These are phyloP conservation scores for Lactarius akahatsu DNA, from an alignment of 768 basidiomycete species.

Conservation along the genomic window DNA sequence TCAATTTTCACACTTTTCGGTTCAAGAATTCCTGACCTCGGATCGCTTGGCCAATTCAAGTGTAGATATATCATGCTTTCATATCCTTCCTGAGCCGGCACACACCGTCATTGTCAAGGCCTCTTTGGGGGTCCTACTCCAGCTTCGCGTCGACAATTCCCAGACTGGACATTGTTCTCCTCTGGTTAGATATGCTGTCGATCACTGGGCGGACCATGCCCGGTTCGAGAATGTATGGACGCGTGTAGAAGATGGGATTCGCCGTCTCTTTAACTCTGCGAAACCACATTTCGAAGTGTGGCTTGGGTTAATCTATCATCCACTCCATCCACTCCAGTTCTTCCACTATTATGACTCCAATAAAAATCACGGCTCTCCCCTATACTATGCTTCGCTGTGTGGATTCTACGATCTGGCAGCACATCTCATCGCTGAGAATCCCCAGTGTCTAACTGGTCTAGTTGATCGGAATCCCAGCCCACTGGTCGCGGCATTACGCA, in stretches of 20 bases:
- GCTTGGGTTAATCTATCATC: not conserved
- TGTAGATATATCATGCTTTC: not conserved
- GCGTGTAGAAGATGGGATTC: not conserved
- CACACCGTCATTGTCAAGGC: not conserved
- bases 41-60: not conserved
- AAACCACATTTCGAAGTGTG: not conserved
- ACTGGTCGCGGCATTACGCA: not conserved
- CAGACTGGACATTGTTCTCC: accelerated
- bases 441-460: not conserved
- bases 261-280: not conserved
- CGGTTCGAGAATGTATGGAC: not conserved
- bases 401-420: not conserved
- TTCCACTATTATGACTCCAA: no score
- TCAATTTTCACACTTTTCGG: not conserved
- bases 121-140: not conserved
- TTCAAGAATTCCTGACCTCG: not conserved
- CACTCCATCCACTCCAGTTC: no score
- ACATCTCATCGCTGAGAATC: not conserved
- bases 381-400: not conserved
- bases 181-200: accelerated
- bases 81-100: not conserved
- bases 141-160: no score
- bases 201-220: not conserved
- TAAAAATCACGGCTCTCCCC: not conserved
- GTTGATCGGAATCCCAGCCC: not conserved